These are phyloP conservation scores for Artemisia annua DNA, from an alignment of 129 eudicot genomes.

Conservation along the genomic window DNA sequence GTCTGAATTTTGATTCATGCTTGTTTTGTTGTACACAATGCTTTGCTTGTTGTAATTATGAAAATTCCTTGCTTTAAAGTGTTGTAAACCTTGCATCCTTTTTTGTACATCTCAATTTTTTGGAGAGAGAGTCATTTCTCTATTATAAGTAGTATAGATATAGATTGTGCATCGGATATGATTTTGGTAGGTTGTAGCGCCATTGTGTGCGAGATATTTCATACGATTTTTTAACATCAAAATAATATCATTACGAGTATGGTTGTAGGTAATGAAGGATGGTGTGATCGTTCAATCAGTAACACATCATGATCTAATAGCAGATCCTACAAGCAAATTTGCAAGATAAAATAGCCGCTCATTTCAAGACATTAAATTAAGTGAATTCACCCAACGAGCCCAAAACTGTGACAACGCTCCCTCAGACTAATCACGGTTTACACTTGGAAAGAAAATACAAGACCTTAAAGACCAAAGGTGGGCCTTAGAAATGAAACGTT, in stretches of 20 bases:
- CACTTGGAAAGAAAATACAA: conserved; percentile 30
- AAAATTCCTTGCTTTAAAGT: too few species aligned
- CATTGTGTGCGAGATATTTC: neutral
- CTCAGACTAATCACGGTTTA: neutral
- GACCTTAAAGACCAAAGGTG: conserved; percentile 28
- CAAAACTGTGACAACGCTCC: conserved; percentile 17
- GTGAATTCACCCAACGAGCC: conserved; percentile 44
- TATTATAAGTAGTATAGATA: too few species aligned
- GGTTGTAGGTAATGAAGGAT: conserved; percentile 68
- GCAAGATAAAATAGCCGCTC: conserved; percentile 63
- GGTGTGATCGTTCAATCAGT: conserved; percentile 76
- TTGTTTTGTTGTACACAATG: too few species aligned
- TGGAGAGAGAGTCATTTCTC: too few species aligned
- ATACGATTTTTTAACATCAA: too few species aligned
- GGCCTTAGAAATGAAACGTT: conserved; percentile 29
- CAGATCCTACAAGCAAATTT: conserved; percentile 58
- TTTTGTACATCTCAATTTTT: too few species aligned
- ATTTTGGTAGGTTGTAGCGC: conserved; percentile 53
- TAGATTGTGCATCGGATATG: conserved; percentile 72
- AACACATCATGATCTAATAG: conserved; percentile 53
- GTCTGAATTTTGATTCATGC: too few species aligned
- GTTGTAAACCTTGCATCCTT: too few species aligned
- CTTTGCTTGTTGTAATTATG: too few species aligned
- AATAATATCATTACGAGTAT: neutral
- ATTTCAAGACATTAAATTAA: conserved; percentile 54